Base-by-base conservation (phyloP, 2,329 filamentous ascomycete species). In the Fusarium sublunatum region DNA sequence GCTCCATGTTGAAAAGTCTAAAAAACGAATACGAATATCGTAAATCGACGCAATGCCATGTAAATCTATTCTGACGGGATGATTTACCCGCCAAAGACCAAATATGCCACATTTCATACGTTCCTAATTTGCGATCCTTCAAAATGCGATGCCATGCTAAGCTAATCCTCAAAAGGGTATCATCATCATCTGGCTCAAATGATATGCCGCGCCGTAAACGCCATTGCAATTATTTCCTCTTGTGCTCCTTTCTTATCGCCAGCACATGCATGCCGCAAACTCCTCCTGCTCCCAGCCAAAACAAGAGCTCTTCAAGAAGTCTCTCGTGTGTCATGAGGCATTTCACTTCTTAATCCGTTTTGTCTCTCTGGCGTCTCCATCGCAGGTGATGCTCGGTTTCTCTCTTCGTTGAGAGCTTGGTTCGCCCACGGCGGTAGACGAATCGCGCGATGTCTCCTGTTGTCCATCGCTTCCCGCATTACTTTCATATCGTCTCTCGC, bases 371-470 rank as follows among this genome's bases (percentile, higher is more conserved):
- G 45, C 6, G 51, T 54, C 31, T 53, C 51, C 26, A 46, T 35
- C 22, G 53, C 38, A 43, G 68, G 58, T 7, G 52, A 50, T 32
- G 42, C 40, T 19, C 64, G 65, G 15, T 36, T 44, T 36, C 58
- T 55, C 34, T 64, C 60, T 40, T 70, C 58, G 8, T 43, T 48
- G 25, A 73, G 56, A 6, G 75, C 73, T 29, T 70, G 62, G 46
- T 65, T 75, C 29, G 75, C 75, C 75, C 74, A 76, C 11, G 55
- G 46, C 8, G 76, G 75, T 26, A 76, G 65, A 34, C 67, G 70
- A 35, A 64, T 56, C 11, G 46, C 44, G 13, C 67, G 59, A 19
- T 64, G 64, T 58, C 53, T 70, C 51, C 73, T 72, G 42, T 68
- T 74, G 10, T 73, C 68, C 19, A 71, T 73, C 28, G 74, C 72